Evolutionary conservation across 163 green algal genomes (phyloP), one percentile per base, ranked within the genome.

Genomic region (Picocystis sp.): DNA sequence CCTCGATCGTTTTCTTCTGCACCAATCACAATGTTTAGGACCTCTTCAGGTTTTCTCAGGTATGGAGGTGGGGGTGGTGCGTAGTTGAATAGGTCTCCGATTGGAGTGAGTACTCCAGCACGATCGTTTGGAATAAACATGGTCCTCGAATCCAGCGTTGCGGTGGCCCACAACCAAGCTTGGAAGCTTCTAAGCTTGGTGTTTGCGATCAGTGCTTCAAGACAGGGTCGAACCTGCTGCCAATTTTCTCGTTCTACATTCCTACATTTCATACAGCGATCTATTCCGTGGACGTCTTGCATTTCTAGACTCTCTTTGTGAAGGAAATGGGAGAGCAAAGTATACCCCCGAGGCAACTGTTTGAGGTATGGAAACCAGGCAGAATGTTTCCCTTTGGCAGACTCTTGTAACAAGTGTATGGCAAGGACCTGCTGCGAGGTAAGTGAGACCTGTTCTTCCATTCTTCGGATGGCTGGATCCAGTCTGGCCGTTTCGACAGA

Each of bases 1-100:
- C 22, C 47, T 44, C 44, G 56, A 23, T 2, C 5, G 25, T 17
- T 23, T 56, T 41, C 44, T 15, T 19, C 15, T 49, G 55, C 35
- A 38, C 23, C 53, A 34, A 44, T 24, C n/a, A 45, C 48, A 29
- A 17, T 29, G 15, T 3, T 0, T 5, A 45, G 47, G 44, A 43
- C 51, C 19, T 44, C 45, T 22, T 45, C 53, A 29, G 25, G 47
- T 10, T 17, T 53, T 46, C 33, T 22, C 3, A 70, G 35, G 19
- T 73, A 66, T 2, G 76, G 71, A 17, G 65, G 12, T 29, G 71
- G 50, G 15, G 78, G 73, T n/a, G 79, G 66, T 19, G 51, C 33
- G 57, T 87, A 79, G 64, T 88, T 86, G 57, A 75, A 64, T 1
- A 86, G 54, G 58, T 86, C 77, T 0, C 65, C 77, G 52, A 79